phyloP scores from a whole-genome alignment of 768 basidiomycete genomes.

The Russula earlei region DNA sequence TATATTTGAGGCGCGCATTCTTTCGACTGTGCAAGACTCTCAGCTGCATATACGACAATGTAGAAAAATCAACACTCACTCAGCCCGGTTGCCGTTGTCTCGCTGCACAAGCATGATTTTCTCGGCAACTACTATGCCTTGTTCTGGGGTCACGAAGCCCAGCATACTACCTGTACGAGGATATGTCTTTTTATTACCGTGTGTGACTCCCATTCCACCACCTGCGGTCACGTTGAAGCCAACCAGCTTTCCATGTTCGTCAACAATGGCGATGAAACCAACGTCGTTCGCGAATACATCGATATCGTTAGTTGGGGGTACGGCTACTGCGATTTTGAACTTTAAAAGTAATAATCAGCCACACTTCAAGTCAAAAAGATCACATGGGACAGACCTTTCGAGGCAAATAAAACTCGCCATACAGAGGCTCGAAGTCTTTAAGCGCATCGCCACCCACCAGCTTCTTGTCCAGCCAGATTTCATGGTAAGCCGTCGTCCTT shows the following conservation, averaged over 20 bases:
- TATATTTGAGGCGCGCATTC: conserved; percentile 93
- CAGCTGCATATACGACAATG: background rate
- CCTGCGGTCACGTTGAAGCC: conserved; percentile 94
- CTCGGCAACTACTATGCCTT: conserved; percentile 82
- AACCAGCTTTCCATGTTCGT: conserved; percentile 59
- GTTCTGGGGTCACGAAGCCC: conserved; percentile 86
- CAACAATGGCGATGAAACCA: conserved; percentile 91
- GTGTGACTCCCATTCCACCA: conserved; percentile 99
- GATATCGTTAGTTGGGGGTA: conserved; percentile 93
- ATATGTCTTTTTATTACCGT: conserved; percentile 98
- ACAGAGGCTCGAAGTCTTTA: conserved; percentile 94
- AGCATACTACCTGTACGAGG: conserved; percentile 81
- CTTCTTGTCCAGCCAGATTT: conserved; percentile 99
- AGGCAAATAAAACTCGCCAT: conserved; percentile 94
- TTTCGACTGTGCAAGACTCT: conserved; percentile 28
- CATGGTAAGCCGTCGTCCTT: conserved; percentile 88
- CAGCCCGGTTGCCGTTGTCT: conserved; percentile 90
- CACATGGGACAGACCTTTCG: conserved; percentile 53
- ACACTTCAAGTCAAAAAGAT: conserved; percentile 2
- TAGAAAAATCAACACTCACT: conserved; percentile 42
- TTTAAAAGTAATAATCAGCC: conserved; percentile 27
- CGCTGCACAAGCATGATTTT: conserved; percentile 89
- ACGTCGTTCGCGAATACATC: conserved; percentile 95
- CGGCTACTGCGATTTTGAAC: conserved; percentile 97
- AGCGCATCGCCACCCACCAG: conserved; percentile 88